A percentile compares a stretch with the other conserved stretches of the same genome.
phyloP scores from a whole-genome alignment of 495 filamentous ascomycete genomes.

The Niebla homalea region DNA sequence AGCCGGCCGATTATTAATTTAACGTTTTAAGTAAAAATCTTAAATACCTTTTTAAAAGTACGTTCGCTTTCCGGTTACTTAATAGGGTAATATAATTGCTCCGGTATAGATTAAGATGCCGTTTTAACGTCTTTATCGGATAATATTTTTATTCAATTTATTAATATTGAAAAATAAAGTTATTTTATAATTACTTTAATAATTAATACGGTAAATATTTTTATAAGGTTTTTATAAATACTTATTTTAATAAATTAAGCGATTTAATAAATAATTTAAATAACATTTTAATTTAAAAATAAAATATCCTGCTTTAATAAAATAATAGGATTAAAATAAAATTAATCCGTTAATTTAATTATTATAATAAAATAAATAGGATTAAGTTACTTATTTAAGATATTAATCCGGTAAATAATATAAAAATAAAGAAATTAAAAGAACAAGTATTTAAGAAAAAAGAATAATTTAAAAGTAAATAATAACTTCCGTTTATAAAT shows the following conservation, averaged over 20 bases:
- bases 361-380: not conserved
- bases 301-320: not conserved
- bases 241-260: not conserved
- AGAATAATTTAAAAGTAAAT: not conserved
- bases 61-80: not conserved
- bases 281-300: not conserved
- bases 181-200: not conserved
- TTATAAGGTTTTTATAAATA: no score
- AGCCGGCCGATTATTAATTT: no score
- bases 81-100: not conserved
- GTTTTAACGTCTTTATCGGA: not conserved
- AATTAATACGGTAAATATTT: not conserved
- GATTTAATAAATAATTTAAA: not conserved
- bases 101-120: not conserved
- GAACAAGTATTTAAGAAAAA: no score
- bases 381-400: not conserved
- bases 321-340: no score
- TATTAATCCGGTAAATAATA: not conserved
- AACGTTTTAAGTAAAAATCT: no score
- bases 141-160: not conserved
- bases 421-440: not conserved
- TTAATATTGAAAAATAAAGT: not conserved
- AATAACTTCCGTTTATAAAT: not conserved
- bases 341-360: not conserved
- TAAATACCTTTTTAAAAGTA: conserved; percentile 5